Evolutionary conservation across 1,284 basidiomycete genomes (phyloP).

Genomic region (Ustilago hordei): DNA sequence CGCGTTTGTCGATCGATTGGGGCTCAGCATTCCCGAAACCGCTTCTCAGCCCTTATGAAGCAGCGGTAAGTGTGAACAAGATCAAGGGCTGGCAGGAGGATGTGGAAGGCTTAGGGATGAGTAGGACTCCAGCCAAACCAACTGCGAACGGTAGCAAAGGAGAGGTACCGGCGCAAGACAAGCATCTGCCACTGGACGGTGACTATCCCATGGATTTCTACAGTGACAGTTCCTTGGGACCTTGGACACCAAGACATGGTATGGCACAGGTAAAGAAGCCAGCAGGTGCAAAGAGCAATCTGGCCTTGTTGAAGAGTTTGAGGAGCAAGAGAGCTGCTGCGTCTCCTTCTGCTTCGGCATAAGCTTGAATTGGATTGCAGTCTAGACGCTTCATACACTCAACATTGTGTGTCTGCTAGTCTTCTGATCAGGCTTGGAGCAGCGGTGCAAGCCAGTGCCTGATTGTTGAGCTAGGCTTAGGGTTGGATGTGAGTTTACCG

Average conservation of each 20-base stretch:
- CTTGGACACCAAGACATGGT: conserved; percentile 71
- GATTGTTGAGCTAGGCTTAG: too few species aligned
- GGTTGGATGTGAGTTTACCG: too few species aligned
- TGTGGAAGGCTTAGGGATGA: conserved; percentile 65
- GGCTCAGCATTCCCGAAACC: conserved; percentile 83
- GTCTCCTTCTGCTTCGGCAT: conserved; percentile 8
- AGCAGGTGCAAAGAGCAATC: conserved; percentile 47
- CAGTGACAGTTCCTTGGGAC: conserved; percentile 76
- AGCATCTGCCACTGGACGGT: conserved; percentile 67
- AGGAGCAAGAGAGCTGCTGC: conserved; percentile 22
- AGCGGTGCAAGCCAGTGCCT: too few species aligned
- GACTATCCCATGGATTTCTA: conserved; percentile 98
- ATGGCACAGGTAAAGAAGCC: conserved; percentile 57
- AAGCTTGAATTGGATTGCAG: conserved; percentile 3
- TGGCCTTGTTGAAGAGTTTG: conserved; percentile 53
- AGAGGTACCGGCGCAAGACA: conserved; percentile 23
- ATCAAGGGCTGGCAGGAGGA: conserved; percentile 75
- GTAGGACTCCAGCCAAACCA: conserved; percentile 62
- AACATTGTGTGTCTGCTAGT: too few species aligned
- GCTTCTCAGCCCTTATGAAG: conserved; percentile 92
- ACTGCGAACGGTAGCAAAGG: conserved; percentile 5
- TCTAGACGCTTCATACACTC: background rate
- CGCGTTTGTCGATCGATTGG: conserved; percentile 97
- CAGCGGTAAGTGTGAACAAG: conserved; percentile 84
- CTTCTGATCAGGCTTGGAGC: too few species aligned